Percentiles rank a stretch among this genome's conserved stretches.
phyloP scores from a whole-genome alignment of 1,284 basidiomycete species.

The Testicularia cyperi region DNA sequence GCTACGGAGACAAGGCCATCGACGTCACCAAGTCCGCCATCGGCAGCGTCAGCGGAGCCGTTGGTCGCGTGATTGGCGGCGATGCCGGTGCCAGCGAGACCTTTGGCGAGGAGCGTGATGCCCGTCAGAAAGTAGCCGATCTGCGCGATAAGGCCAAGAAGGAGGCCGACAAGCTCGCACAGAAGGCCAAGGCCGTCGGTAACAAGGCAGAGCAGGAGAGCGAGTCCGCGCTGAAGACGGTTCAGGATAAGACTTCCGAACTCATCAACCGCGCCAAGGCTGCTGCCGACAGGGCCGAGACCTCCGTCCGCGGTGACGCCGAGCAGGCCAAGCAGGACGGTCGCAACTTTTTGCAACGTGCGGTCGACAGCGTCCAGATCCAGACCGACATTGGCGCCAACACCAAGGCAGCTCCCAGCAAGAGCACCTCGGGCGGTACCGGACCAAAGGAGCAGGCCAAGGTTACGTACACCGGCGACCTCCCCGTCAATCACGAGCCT shows the following conservation, averaged over 20 bases:
- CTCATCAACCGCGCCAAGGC: conserved; percentile 44
- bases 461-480: conserved; percentile 34
- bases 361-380: conserved; percentile 36
- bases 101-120: conserved; percentile 35
- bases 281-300: conserved; percentile 64
- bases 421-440: conserved; percentile 59
- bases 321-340: conserved; percentile 19
- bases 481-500: conserved; percentile 48
- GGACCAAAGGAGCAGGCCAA: conserved; percentile 33
- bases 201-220: conserved; percentile 58
- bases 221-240: conserved; percentile 30
- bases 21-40: conserved; percentile 64
- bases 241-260: conserved; percentile 38
- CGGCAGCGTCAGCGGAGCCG: conserved; percentile 50
- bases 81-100: conserved; percentile 38
- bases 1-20: conserved; percentile 66
- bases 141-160: conserved; percentile 39
- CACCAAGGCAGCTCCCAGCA: conserved; percentile 55
- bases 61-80: conserved; percentile 36
- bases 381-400: conserved; percentile 46
- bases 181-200: conserved; percentile 53
- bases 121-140: conserved; percentile 30
- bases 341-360: conserved; percentile 54
- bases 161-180: conserved; percentile 24
- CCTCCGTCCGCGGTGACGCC: conserved; percentile 45